Conservation (phyloP, 2,329 filamentous ascomycete species). For the Emericellopsis atlantica region DNA sequence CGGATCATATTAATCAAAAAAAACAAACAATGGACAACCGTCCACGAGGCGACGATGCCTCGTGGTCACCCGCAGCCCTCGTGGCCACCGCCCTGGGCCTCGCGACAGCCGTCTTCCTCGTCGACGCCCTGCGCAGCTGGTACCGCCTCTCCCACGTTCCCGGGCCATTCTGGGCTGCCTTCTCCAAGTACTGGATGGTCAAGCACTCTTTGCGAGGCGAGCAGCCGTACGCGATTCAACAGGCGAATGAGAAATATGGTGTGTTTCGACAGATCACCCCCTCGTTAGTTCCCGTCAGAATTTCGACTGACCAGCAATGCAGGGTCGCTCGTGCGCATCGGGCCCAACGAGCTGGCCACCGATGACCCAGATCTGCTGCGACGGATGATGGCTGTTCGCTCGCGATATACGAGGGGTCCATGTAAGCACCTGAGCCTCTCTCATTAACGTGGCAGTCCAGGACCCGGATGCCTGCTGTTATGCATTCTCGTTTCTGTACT, state of each 20-base stretch:
- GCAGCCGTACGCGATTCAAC: slow-evolving; percentile 12
- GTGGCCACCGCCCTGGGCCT: slow-evolving; percentile 4
- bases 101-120: slow-evolving; percentile 5
- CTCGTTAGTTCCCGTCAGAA: not conserved
- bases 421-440: slow-evolving; percentile 7
- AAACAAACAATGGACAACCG: too few relatives aligned
- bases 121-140: slow-evolving; percentile 10
- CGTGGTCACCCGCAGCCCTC: not conserved
- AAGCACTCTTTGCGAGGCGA: slow-evolving; percentile 10
- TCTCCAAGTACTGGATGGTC: slow-evolving; percentile 20
- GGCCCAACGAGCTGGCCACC: slow-evolving; percentile 20
- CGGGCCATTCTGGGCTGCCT: slow-evolving; percentile 17
- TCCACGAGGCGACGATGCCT: too few relatives aligned
- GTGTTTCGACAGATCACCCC: not conserved
- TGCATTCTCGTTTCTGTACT: not conserved
- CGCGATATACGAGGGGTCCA: slow-evolving; percentile 15
- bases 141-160: slow-evolving; percentile 19
- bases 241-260: slow-evolving; percentile 14
- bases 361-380: slow-evolving; percentile 19
- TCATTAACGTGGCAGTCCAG: not conserved
- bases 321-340: slow-evolving; percentile 21
- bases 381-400: slow-evolving; percentile 17
- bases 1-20: too few relatives aligned
- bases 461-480: not conserved
- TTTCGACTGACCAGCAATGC: not conserved